A percentile compares a stretch with the other conserved stretches of the same genome.
Evolutionary conservation across 1,284 basidiomycete genomes (phyloP).

Genomic region (Ceratobasidium sp.): DNA sequence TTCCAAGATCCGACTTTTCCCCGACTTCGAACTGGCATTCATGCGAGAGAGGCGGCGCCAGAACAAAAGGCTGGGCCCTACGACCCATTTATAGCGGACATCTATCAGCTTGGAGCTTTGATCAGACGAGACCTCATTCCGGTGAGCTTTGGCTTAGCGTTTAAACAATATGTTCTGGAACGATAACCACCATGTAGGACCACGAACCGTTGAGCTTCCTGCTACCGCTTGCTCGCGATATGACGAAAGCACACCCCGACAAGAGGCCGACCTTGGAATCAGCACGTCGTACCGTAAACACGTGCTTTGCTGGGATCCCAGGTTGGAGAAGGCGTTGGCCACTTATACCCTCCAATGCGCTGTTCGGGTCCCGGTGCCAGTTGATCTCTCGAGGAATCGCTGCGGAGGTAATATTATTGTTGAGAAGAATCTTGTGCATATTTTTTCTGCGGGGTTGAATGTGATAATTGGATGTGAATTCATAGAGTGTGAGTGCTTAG

Average conservation of each 20-base stretch:
- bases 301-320: neutral
- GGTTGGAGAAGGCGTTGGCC: neutral
- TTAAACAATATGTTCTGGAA: neutral
- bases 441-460: neutral
- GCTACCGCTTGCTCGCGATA: neutral
- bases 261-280: neutral
- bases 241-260: neutral
- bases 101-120: conserved; percentile 20
- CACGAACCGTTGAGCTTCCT: neutral
- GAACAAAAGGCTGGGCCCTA: neutral
- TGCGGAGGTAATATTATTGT: no score
- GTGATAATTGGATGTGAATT: neutral
- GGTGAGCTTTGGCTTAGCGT: neutral
- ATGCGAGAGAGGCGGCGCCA: conserved; percentile 1
- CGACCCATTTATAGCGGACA: neutral
- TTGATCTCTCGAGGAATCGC: no score
- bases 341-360: neutral
- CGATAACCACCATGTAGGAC: neutral
- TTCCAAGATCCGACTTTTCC: neutral
- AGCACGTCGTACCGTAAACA: neutral
- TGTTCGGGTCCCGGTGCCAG: neutral
- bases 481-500: no score
- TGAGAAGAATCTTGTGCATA: no score
- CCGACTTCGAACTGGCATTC: neutral
- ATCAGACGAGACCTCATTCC: conserved; percentile 17